Base-by-base conservation (phyloP, 2,329 filamentous ascomycete genomes). In the Ceratocystis cacaofunesta region DNA sequence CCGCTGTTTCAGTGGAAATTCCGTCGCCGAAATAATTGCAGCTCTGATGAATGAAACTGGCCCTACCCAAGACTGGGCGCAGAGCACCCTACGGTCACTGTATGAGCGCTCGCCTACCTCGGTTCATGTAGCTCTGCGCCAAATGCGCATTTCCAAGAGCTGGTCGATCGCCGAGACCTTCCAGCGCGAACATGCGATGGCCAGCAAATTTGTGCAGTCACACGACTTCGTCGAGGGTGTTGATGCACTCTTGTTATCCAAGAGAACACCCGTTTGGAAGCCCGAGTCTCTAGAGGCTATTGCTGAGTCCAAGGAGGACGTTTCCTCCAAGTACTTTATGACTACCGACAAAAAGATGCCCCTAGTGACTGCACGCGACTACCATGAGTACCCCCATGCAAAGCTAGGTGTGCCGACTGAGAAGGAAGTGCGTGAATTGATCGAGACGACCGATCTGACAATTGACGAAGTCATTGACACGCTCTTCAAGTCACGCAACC, bases 141-240 rank as follows among this genome's bases (percentile, higher is more conserved):
- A 95, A 78, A 88, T 97, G 84, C 87, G 85, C 69, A 76, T 88
- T 61, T 90, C 89, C 68, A 77, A 78, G 70, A 73, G 79, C 43
- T 97, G 94, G 94, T 80, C 81, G 69, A 96, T 99, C 71, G 78
- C 82, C 17, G 83, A 96, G 76, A 86, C 92, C 0, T 99, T 97
- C 80, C 80, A 86, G 72, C 85, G 85, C 69, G 94, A 99, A 78
- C 83, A 94, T 76, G 82, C 87, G 72, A 90, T 99, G 67, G 91
- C 92, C 1, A 78, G 82, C 67, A 83, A 85, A 69, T 97, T 99
- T 78, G 97, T 99, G 92, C 80, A 81, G 66, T 87, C 94, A 74
- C 88, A 84, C 3, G 94, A 99, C 75, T 99, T 99, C 72, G 85
- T 85, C 55, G 90, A 95, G 76, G 94, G 94, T 64, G 92, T 99